Evolutionary conservation across 1,284 basidiomycete genomes (phyloP), one percentile per base, ranked within the genome.

Genomic region (Pyrrhoderma lamaoense): DNA sequence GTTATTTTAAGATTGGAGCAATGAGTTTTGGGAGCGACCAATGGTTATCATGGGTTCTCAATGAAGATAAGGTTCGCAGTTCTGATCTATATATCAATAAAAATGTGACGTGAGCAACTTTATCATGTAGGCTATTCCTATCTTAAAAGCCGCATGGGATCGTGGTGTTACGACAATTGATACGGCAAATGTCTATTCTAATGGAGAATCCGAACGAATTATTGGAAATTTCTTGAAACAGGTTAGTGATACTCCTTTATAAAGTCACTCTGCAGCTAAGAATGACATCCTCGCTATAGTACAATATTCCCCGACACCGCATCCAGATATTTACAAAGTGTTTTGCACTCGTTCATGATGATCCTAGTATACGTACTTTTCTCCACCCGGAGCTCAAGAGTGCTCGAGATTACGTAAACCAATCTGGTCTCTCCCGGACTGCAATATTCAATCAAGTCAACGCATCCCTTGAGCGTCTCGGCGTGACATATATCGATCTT

Each of bases 151-250:
- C 7, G 75, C 75, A 3, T 76, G 74, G 73, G 70, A 71, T 44
- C 57, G 61, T 4, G 72, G 70, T 1, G 64, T 74, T 51, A 74
- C 65, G 50, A 74, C 71, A 14, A 64, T 75, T 53, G 75, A 77
- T 57, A 82, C 82, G 0, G 78, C 80, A 21, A 80, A 83, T 58
- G 62, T 74, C 2, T 79, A 79, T 54, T 75, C 73, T 3, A 73
- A 75, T 47, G 75, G 76, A 5, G 70, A 72, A 50, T 74, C 73
- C 0, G 74, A 75, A 45, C 59, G 62, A 2, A 44, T 75, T 22
- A 57, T 75, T 8, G 79, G 71, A 8, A 75, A 76, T 57, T 82
- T 82, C 44, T 68, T 85, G 55, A 69, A 75, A 51, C 60, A 69
- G 64, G 27, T 31, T 11, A 5, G 5, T 31, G 11, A 31, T 31